These are phyloP conservation scores for Fusarium sp. DNA, from an alignment of 2,329 filamentous ascomycete species.

Conservation along the genomic window DNA sequence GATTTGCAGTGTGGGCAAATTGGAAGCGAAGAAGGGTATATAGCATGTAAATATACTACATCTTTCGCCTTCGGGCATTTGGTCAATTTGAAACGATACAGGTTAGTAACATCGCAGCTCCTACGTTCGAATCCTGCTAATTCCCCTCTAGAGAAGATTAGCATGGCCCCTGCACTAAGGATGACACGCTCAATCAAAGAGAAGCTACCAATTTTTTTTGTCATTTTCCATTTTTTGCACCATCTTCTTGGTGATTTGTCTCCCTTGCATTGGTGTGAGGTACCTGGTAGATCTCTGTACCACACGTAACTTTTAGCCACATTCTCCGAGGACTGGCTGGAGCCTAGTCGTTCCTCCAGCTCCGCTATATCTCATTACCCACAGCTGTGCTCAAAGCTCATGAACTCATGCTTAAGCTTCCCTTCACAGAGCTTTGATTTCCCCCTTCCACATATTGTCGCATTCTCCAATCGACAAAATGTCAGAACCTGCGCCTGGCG, in stretches of 20 bases:
- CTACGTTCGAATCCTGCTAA: not conserved
- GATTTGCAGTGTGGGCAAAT: too few species aligned
- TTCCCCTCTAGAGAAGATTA: slow-evolving; percentile 72
- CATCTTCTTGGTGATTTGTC: too few species aligned
- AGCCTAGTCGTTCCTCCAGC: too few species aligned
- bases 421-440: slow-evolving; percentile 27
- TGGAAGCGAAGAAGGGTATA: not conserved
- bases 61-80: not conserved
- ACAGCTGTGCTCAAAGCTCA: slow-evolving; percentile 34
- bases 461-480: slow-evolving; percentile 40
- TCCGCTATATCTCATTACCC: not conserved
- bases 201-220: slow-evolving; percentile 34
- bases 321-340: too few species aligned
- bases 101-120: not conserved
- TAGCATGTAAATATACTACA: not conserved
- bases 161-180: slow-evolving; percentile 92
- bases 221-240: too few species aligned
- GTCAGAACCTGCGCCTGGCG: slow-evolving; percentile 46
- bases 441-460: slow-evolving; percentile 24
- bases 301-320: too few species aligned
- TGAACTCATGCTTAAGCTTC: slow-evolving; percentile 24
- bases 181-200: slow-evolving; percentile 63
- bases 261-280: too few species aligned
- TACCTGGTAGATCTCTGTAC: too few species aligned
- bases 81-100: slow-evolving; percentile 3